phyloP scores from a whole-genome alignment of 257 asterid species.

The Penstemon barbatus region DNA sequence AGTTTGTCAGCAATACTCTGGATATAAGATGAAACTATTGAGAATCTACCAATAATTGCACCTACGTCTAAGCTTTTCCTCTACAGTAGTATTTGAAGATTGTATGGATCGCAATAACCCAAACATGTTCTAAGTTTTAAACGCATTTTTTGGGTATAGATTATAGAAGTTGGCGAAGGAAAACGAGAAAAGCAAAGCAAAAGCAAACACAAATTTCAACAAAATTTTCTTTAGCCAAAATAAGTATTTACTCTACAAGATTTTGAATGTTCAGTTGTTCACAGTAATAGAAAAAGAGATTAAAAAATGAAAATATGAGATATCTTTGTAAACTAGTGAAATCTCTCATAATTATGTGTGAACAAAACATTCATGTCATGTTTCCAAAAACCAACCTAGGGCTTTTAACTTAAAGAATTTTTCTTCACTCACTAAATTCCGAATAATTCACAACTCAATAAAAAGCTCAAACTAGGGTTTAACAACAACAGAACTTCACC shows the following conservation, averaged over 20 bases:
- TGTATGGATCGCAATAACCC: conserved; percentile 4
- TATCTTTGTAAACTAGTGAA: no score
- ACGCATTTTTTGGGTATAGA: background rate
- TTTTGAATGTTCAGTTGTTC: background rate
- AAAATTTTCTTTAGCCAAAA: background rate
- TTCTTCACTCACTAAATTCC: conserved; percentile 6
- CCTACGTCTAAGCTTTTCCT: background rate
- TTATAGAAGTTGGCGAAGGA: background rate
- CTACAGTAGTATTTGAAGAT: background rate
- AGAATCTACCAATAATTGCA: background rate
- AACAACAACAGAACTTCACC: background rate
- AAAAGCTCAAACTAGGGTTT: conserved; percentile 14
- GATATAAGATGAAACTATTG: background rate
- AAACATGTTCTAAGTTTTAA: background rate
- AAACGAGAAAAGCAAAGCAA: background rate
- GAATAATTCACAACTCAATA: background rate
- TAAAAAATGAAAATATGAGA: no score
- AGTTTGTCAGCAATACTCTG: background rate
- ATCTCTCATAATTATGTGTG: background rate
- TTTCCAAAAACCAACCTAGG: conserved; percentile 7
- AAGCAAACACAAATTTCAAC: background rate
- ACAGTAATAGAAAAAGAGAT: background rate
- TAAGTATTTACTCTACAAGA: background rate
- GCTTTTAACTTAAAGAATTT: conserved; percentile 6
- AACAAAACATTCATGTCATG: background rate